Evolutionary conservation across 2,329 filamentous ascomycete genomes (phyloP).

Genomic region (Colletotrichum cordylinicola): DNA sequence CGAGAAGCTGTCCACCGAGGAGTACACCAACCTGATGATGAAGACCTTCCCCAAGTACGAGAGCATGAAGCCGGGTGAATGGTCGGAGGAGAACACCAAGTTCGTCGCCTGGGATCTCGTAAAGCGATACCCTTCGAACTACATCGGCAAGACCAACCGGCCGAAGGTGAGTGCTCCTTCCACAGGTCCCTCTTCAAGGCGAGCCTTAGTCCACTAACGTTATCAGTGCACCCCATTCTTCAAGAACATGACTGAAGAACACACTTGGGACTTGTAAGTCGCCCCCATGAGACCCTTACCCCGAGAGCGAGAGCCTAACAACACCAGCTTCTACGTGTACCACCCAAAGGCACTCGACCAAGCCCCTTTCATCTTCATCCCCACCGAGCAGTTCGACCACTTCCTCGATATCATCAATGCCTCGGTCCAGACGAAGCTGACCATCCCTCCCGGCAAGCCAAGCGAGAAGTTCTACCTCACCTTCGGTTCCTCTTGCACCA

Average conservation of each 20-base stretch:
- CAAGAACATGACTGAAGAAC: slow-evolving; percentile 60
- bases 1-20: background rate
- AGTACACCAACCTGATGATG: slow-evolving; percentile 1
- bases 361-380: slow-evolving; percentile 70
- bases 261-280: slow-evolving; percentile 80
- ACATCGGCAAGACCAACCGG: slow-evolving; percentile 58
- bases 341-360: slow-evolving; percentile 49
- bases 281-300: background rate
- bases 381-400: slow-evolving; percentile 66
- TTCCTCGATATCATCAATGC: slow-evolving; percentile 71
- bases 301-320: slow-evolving; percentile 10
- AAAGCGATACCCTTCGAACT: slow-evolving; percentile 63
- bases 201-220: background rate
- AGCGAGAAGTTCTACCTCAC: slow-evolving; percentile 62
- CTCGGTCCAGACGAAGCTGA: slow-evolving; percentile 57
- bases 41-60: slow-evolving; percentile 12
- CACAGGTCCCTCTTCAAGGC: background rate
- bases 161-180: slow-evolving; percentile 43
- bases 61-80: slow-evolving; percentile 5
- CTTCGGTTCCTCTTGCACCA: slow-evolving; percentile 66
- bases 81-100: slow-evolving; percentile 29
- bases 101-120: slow-evolving; percentile 62
- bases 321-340: slow-evolving; percentile 69
- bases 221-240: slow-evolving; percentile 57
- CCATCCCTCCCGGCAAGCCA: slow-evolving; percentile 60